Evolutionary conservation across 768 basidiomycete genomes (phyloP), one percentile per base, ranked within the genome.

Genomic region (Podaxis sp.): DNA sequence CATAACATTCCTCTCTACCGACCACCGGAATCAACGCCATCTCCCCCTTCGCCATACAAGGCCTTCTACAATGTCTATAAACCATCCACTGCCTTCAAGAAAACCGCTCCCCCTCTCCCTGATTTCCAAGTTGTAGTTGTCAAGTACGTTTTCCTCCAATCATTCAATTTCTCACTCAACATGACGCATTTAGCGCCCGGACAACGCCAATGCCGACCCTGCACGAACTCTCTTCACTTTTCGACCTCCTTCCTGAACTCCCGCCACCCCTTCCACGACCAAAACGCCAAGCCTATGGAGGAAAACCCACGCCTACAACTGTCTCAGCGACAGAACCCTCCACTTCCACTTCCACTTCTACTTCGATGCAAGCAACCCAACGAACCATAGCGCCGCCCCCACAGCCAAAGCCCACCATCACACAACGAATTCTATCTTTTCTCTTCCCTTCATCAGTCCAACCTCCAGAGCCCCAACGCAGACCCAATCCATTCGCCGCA

Each of bases 1-100:
- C 86, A 90, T 70, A 67, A 70, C 7, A 63, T 79, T 11, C 82
- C 86, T 46, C 75, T 87, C 22, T 72, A 79, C 49, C 68, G 76
- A 52, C 68, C 74, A 3, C n/a, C 36, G 4, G 66, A 70, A 38
- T 63, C 58, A 4, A 60, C 61, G 8, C 39, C 53, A 56, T 17
- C 42, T 15, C 40, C 66, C 22, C 57, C 61, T 17, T 69, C 88
- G 1, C 89, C 90, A 0, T 98, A 96, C 72, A 79, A 84, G 56
- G 82, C 93, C 3, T 98, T 97, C 76, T 99, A 82, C 74, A 90
- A 97, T 69, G 79, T 94, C 3, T 96, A 96, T 78, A 97, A 96
- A 70, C 96, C 96, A 2, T 87, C 86, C 6, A 93, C 93, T 0
- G 81, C 90, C 7, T 96, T 87, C 77, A 89, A 85, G 71, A 93